Evolutionary conservation across 768 basidiomycete species (phyloP).

Genomic region (Gymnopilus junonius): DNA sequence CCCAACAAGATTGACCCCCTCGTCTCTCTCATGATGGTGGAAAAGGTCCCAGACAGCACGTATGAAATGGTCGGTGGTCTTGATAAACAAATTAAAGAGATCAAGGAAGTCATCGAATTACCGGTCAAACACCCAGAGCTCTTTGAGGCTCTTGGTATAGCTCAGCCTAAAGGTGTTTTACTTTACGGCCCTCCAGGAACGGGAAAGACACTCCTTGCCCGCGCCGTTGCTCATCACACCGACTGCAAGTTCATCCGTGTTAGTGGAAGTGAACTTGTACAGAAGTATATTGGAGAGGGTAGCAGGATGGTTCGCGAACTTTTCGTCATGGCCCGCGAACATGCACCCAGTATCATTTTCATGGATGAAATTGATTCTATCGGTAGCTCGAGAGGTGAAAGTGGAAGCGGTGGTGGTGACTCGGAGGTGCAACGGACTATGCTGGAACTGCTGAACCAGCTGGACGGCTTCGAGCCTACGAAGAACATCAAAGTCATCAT

Average conservation of each 20-base stretch:
- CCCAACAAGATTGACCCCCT: conserved; percentile 98
- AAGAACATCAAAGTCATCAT: conserved; percentile 97
- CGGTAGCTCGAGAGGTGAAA: conserved; percentile 89
- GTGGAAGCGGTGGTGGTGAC: conserved; percentile 88
- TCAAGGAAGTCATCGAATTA: conserved; percentile 94
- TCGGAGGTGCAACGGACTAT: conserved; percentile 91
- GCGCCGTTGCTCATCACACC: conserved; percentile 96
- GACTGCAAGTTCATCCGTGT: conserved; percentile 98
- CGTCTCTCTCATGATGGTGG: conserved; percentile 99
- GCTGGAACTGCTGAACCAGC: conserved; percentile 87
- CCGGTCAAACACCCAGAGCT: conserved; percentile 98
- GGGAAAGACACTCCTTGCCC: conserved; percentile 92
- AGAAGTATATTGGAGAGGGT: conserved; percentile 98
- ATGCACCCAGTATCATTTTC: conserved; percentile 98
- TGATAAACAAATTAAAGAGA: conserved; percentile 99
- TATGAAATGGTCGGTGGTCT: conserved; percentile 99
- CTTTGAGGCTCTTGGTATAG: conserved; percentile 95
- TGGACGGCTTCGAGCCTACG: conserved; percentile 94
- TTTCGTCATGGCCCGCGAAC: conserved; percentile 98
- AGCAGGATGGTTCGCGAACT: conserved; percentile 96
- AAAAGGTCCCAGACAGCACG: conserved; percentile 98
- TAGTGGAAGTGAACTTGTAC: conserved; percentile 91
- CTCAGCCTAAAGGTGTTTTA: conserved; percentile 95
- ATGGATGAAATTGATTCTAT: conserved; percentile 99
- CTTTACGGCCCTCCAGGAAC: conserved; percentile 97